Evolutionary conservation across 495 filamentous ascomycete species (phyloP).

Genomic region (Hypoxylon fragiforme): DNA sequence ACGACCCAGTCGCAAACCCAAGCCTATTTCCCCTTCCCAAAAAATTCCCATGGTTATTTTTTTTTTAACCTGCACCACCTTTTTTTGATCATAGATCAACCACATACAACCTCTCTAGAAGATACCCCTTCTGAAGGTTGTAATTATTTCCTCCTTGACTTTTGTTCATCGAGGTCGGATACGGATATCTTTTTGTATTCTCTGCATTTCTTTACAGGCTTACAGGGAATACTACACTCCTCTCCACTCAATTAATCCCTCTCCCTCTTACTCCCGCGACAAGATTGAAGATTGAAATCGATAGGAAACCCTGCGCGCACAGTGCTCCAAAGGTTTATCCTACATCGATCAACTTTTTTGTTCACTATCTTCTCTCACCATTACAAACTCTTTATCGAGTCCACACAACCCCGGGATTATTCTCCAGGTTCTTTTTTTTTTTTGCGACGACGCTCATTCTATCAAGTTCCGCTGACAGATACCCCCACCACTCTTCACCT

Average conservation of each 20-base stretch:
- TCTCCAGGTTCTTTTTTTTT: constrained; percentile 2
- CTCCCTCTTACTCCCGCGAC: no score
- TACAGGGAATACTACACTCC: constrained; percentile 41
- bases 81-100: constrained; percentile 43
- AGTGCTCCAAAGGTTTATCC: constrained; percentile 15
- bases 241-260: constrained; percentile 45
- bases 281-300: constrained; percentile 6
- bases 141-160: constrained; percentile 37
- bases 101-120: constrained; percentile 40
- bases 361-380: neutral
- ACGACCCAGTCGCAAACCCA: constrained; percentile 27
- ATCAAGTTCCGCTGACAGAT: constrained; percentile 31
- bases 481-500: constrained; percentile 24
- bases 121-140: constrained; percentile 36
- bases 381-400: constrained; percentile 1
- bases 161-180: constrained; percentile 31
- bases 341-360: constrained; percentile 9
- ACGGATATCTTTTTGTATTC: constrained; percentile 37
- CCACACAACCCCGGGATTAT: neutral
- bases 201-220: constrained; percentile 41
- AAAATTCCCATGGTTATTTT: constrained; percentile 42
- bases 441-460: constrained; percentile 29
- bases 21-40: constrained; percentile 33
- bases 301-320: constrained; percentile 27
- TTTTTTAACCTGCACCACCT: constrained; percentile 37